Evolutionary conservation across 2,329 filamentous ascomycete species (phyloP).

Genomic region (Chaetomium olivaceum): DNA sequence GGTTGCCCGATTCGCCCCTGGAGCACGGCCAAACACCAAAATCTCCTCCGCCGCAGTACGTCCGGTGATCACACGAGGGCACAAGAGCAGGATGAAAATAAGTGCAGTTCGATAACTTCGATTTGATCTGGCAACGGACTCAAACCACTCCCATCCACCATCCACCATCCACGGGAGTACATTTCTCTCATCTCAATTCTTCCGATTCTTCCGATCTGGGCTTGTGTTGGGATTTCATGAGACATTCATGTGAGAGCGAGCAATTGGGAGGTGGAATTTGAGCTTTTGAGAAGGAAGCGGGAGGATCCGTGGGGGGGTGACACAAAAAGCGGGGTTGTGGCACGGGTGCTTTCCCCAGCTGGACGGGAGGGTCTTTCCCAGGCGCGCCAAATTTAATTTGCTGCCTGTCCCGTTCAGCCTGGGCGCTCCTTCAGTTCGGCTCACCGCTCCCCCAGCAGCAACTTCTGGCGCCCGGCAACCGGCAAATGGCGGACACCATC

Average conservation of each 20-base stretch:
- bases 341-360: not conserved
- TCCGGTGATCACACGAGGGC: not conserved
- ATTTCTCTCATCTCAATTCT: not conserved
- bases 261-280: not conserved
- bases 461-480: not conserved
- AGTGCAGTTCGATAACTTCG: not conserved
- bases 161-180: not conserved
- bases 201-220: not conserved
- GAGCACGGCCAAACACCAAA: not conserved
- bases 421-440: not conserved
- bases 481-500: not conserved
- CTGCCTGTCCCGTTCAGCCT: not conserved
- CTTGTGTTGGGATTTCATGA: not conserved
- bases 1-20: not conserved
- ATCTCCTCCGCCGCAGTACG: slow-evolving; percentile 8
- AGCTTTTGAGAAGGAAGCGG: not conserved
- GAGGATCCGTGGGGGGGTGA: not conserved
- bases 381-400: not conserved
- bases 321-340: not conserved
- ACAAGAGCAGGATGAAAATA: not conserved
- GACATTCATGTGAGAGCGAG: not conserved
- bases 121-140: not conserved
- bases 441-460: not conserved
- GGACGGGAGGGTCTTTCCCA: not conserved
- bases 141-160: not conserved